These are phyloP conservation scores for Xanthoconium purpureum DNA, from an alignment of 768 basidiomycete genomes.

Conservation along the genomic window DNA sequence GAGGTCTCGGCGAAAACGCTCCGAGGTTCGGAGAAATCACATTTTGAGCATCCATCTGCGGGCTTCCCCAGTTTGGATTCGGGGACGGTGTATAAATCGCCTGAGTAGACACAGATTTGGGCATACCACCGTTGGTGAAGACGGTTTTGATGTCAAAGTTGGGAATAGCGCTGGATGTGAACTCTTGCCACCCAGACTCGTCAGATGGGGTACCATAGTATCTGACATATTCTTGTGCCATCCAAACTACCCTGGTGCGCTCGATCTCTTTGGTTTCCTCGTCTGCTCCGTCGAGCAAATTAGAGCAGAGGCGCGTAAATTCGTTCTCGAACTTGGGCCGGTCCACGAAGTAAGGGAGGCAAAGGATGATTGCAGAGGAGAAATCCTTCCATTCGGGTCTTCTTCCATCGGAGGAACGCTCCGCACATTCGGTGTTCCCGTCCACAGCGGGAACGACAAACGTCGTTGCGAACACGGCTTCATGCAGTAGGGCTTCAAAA, in stretches of 20 bases:
- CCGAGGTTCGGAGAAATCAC: constrained; percentile 42
- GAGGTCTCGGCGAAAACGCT: constrained; percentile 55
- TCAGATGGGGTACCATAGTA: constrained; percentile 57
- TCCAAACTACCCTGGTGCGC: constrained; percentile 54
- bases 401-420: constrained; percentile 19
- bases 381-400: constrained; percentile 57
- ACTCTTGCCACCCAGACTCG: constrained; percentile 52
- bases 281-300: constrained; percentile 56
- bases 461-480: constrained; percentile 74
- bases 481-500: constrained; percentile 78
- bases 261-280: constrained; percentile 37
- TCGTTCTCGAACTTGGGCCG: constrained; percentile 64
- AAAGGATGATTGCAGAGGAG: constrained; percentile 57
- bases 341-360: constrained; percentile 56
- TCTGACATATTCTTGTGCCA: constrained; percentile 62
- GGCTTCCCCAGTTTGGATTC: constrained; percentile 29
- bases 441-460: constrained; percentile 36
- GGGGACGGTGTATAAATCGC: constrained; percentile 54
- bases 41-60: constrained; percentile 12
- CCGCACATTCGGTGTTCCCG: constrained; percentile 13
- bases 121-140: constrained; percentile 33
- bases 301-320: constrained; percentile 61
- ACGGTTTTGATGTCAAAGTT: constrained; percentile 27
- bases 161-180: constrained; percentile 52
- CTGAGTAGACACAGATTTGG: constrained; percentile 49